Conservation (phyloP, 2,329 filamentous ascomycete genomes). For the Plectosphaerella cucumerina region DNA sequence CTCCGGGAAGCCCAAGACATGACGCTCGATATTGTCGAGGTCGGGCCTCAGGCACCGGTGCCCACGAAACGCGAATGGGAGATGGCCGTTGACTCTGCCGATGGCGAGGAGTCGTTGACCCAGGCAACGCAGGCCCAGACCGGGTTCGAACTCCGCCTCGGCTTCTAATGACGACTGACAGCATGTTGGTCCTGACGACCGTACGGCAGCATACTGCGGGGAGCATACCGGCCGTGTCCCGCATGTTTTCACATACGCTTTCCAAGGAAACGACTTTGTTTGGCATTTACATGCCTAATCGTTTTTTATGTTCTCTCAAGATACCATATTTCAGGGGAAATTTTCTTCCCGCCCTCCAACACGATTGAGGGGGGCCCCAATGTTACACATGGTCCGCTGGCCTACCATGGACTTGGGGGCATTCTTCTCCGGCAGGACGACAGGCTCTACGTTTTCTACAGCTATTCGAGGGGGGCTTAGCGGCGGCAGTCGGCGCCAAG, state of each 20-base stretch:
- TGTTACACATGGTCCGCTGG: no score
- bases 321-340: background rate
- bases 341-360: no score
- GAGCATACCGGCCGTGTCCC: no score
- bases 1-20: conserved; percentile 91
- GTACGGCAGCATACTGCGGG: no score
- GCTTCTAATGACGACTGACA: conserved; percentile 30
- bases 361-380: no score
- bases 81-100: conserved; percentile 51
- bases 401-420: no score
- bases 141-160: conserved; percentile 41
- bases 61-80: conserved; percentile 57
- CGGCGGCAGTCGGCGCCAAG: no score
- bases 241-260: no score
- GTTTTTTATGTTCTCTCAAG: background rate
- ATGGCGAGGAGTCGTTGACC: conserved; percentile 28
- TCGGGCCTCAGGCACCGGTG: conserved; percentile 22
- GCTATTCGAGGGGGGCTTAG: no score
- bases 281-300: background rate
- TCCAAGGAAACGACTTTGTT: conserved; percentile 5
- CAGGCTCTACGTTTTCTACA: no score
- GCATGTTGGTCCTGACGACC: no score
- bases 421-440: no score
- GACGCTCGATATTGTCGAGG: conserved; percentile 61
- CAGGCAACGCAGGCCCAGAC: conserved; percentile 18